Evolutionary conservation across 768 basidiomycete genomes (phyloP).

Genomic region (Podaxis pistillaris): DNA sequence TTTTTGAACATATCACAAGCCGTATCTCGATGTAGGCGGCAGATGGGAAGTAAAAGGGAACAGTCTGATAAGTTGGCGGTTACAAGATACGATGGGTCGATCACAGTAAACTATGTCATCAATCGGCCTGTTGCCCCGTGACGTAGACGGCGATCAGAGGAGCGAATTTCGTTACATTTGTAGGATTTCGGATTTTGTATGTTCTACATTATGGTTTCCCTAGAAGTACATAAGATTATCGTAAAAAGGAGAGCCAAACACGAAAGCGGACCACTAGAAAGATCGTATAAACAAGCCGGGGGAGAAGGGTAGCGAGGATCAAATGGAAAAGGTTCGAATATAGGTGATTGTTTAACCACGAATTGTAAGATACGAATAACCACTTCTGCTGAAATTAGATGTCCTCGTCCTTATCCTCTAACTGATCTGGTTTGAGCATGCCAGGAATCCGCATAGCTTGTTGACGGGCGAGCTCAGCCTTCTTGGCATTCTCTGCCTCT

Average conservation of each 20-base stretch:
- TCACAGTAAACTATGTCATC: not conserved
- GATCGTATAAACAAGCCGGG: constrained; percentile 13
- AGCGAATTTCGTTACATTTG: not conserved
- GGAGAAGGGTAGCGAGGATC: constrained; percentile 24
- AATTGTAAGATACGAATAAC: constrained; percentile 13
- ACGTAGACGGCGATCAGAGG: not conserved
- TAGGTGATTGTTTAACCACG: constrained; percentile 13
- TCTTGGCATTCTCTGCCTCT: constrained; percentile 77
- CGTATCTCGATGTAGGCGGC: constrained; percentile 8
- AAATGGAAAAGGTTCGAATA: constrained; percentile 24
- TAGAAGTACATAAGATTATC: constrained; percentile 16
- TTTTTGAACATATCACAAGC: constrained; percentile 67
- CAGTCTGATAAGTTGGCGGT: constrained; percentile 14
- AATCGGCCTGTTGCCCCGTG: constrained; percentile 7
- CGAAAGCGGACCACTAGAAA: constrained; percentile 13
- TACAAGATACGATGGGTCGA: constrained; percentile 12
- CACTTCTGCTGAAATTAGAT: constrained; percentile 41
- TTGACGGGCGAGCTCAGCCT: constrained; percentile 82
- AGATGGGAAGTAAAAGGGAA: constrained; percentile 9
- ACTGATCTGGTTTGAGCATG: constrained; percentile 92
- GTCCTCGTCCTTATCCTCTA: constrained; percentile 93
- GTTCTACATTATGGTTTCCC: constrained; percentile 15
- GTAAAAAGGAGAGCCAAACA: constrained; percentile 7
- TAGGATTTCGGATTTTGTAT: constrained; percentile 5
- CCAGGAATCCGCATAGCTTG: constrained; percentile 95